These are phyloP conservation scores for Syzygium syzygioides DNA, from an alignment of 441 rosid species.

Conservation along the genomic window DNA sequence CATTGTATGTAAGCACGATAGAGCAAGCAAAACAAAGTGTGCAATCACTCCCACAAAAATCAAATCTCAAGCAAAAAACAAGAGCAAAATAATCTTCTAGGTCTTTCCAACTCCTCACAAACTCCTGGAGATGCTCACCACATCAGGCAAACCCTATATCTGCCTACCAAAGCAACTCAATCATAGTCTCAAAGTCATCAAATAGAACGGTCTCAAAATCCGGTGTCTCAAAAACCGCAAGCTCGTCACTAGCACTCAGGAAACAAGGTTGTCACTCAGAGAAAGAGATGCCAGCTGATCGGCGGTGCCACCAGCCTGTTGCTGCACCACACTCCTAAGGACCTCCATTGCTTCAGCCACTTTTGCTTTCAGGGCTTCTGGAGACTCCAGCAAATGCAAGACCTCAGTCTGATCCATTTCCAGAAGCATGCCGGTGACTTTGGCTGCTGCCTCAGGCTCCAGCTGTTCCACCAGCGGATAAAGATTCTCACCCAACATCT, in stretches of 20 bases:
- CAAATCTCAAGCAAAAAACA: not conserved
- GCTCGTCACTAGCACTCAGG: not conserved
- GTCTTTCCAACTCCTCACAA: not conserved
- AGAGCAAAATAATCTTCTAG: not conserved
- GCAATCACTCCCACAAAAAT: not conserved
- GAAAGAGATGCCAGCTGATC: conserved; percentile 71
- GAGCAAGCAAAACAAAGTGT: not conserved
- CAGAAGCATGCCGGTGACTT: conserved; percentile 90
- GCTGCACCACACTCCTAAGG: conserved; percentile 65
- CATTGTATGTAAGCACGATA: not conserved
- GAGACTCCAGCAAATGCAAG: conserved; percentile 78
- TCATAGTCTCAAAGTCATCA: not conserved
- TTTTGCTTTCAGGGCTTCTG: conserved; percentile 75
- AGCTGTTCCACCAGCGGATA: conserved; percentile 86
- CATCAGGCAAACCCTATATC: not conserved
- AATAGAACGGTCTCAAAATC: not conserved
- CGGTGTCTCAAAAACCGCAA: not conserved
- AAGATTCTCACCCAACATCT: conserved; percentile 89
- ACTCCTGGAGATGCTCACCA: not conserved
- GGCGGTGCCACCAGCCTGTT: conserved; percentile 49
- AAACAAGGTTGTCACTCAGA: conserved; percentile 39
- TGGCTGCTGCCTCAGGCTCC: conserved; percentile 77
- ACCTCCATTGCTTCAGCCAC: conserved; percentile 95
- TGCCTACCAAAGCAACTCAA: not conserved
- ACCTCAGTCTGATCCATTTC: conserved; percentile 96